phyloP scores from a whole-genome alignment of 768 basidiomycete genomes.

The Termitomyces sp. region DNA sequence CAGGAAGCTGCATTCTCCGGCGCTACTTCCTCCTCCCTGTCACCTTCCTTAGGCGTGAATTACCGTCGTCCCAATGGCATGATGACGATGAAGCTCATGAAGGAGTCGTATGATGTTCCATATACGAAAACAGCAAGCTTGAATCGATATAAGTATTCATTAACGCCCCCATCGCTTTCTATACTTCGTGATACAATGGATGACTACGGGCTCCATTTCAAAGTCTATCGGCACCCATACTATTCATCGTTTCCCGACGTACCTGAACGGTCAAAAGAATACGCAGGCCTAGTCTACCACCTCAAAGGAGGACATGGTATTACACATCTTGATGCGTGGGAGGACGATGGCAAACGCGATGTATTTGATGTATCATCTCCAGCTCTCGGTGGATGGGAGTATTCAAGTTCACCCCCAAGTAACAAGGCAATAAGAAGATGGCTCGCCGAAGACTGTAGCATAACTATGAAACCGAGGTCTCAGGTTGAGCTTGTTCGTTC shows the following conservation, averaged over 20 bases:
- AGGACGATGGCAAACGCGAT: conserved; percentile 1
- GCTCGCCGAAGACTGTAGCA: conserved; percentile 32
- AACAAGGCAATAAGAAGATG: conserved; percentile 48
- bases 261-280: conserved; percentile 65
- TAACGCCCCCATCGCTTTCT: conserved; percentile 44
- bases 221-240: conserved; percentile 72
- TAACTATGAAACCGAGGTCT: conserved; percentile 17
- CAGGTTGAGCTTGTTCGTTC: conserved; percentile 36
- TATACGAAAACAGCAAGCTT: conserved; percentile 21
- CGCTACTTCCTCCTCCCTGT: conserved; percentile 5
- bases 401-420: conserved; percentile 64
- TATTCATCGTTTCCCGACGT: conserved; percentile 73
- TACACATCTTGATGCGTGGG: conserved; percentile 58
- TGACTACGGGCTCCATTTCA: conserved; percentile 43
- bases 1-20: neutral
- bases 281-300: conserved; percentile 71
- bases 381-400: conserved; percentile 73
- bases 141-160: conserved; percentile 43
- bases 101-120: conserved; percentile 23
- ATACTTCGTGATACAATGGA: conserved; percentile 42
- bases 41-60: neutral
- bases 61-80: neutral
- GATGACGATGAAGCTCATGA: conserved; percentile 11
- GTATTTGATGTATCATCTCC: conserved; percentile 12
- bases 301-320: conserved; percentile 64